phyloP scores from a whole-genome alignment of 2,329 filamentous ascomycete genomes.

The Lomentospora prolificans region DNA sequence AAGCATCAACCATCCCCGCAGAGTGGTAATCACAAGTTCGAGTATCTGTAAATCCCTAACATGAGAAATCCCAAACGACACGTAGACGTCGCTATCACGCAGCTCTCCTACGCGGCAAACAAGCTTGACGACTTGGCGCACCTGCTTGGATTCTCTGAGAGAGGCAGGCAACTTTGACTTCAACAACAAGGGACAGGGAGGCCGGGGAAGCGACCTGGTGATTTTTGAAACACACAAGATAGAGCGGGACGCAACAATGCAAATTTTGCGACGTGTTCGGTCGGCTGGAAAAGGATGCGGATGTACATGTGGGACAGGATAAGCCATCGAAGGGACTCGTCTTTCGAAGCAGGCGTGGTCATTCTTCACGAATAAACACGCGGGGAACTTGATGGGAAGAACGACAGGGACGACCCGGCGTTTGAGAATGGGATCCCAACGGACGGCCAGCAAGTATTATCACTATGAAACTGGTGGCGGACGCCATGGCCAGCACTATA shows the following conservation, averaged over 20 bases:
- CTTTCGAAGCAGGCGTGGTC: conserved; percentile 50
- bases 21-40: conserved; percentile 31
- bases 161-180: conserved; percentile 50
- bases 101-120: conserved; percentile 53
- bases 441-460: conserved; percentile 43
- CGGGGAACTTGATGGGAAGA: conserved; percentile 49
- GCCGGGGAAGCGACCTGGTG: conserved; percentile 39
- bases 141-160: conserved; percentile 46
- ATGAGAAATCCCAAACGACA: conserved; percentile 29
- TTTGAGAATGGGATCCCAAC: conserved; percentile 37
- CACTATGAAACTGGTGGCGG: conserved; percentile 40
- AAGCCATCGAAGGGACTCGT: conserved; percentile 38
- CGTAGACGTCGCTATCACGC: conserved; percentile 43
- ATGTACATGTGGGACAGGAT: conserved; percentile 47
- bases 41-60: conserved; percentile 30
- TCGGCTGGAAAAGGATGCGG: conserved; percentile 44
- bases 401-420: conserved; percentile 27
- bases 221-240: conserved; percentile 49
- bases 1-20: conserved; percentile 31
- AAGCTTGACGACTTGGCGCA: conserved; percentile 50
- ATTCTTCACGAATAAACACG: conserved; percentile 52
- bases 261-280: conserved; percentile 44
- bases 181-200: conserved; percentile 45
- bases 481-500: conserved; percentile 39
- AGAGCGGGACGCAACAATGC: conserved; percentile 46